Conservation (phyloP, 1,284 basidiomycete genomes). For the Grifola frondosa region DNA sequence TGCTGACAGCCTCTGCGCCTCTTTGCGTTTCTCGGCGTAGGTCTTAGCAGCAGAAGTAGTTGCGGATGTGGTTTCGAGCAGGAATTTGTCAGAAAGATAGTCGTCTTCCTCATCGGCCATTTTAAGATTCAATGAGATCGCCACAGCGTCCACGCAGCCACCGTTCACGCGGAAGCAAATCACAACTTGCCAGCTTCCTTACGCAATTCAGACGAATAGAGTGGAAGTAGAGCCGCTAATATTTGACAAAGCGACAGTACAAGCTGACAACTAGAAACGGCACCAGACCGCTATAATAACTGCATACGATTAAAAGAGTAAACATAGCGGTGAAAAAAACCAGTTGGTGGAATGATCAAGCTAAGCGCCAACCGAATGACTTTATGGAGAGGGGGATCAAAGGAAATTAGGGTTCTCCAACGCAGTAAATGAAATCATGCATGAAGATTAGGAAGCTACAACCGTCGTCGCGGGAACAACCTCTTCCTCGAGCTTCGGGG, state of each 20-base stretch:
- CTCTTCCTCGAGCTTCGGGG: conserved; percentile 39
- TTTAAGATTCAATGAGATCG: too few relatives aligned
- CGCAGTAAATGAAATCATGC: conserved; percentile 13
- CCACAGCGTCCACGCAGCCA: too few relatives aligned
- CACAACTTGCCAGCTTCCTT: too few relatives aligned
- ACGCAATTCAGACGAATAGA: conserved; percentile 7
- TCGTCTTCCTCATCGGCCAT: conserved; percentile 76
- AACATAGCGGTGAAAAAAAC: conserved; percentile 16
- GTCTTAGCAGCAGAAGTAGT: conserved; percentile 46
- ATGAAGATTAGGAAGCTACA: conserved; percentile 5
- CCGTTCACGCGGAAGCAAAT: too few relatives aligned
- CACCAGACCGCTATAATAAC: conserved; percentile 45
- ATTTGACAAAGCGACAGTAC: conserved; percentile 34
- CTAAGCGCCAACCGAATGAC: conserved; percentile 14
- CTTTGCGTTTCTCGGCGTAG: conserved; percentile 67
- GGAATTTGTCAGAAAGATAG: conserved; percentile 83
- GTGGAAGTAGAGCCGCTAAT: conserved; percentile 5
- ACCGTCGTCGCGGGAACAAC: conserved; percentile 27
- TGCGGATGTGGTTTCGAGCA: conserved; percentile 42
- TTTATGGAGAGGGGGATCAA: conserved; percentile 8
- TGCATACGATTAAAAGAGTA: too few relatives aligned
- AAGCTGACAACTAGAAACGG: conserved; percentile 45
- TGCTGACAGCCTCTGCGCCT: conserved; percentile 54
- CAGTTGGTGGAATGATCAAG: conserved; percentile 18
- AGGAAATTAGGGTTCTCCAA: conserved; percentile 12